These are phyloP conservation scores for Termitomyces sp. DNA, from an alignment of 768 basidiomycete species.

Conservation along the genomic window DNA sequence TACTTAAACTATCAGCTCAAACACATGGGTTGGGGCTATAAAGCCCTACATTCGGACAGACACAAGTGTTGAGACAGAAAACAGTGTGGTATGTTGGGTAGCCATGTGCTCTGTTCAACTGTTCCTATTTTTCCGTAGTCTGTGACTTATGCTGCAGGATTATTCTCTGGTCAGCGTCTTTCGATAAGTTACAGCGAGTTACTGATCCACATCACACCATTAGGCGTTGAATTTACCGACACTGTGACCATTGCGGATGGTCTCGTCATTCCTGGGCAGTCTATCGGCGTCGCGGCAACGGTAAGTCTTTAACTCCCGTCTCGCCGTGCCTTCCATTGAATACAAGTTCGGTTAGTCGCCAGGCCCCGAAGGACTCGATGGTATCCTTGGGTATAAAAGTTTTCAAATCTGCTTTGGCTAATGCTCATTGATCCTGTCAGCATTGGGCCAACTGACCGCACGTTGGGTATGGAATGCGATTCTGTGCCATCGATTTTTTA, in stretches of 20 bases:
- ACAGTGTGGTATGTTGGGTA: conserved; percentile 39
- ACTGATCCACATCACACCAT: background rate
- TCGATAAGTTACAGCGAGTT: background rate
- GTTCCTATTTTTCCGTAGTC: conserved; percentile 25
- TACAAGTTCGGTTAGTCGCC: conserved; percentile 18
- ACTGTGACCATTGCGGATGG: conserved; percentile 45
- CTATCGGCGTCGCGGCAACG: conserved; percentile 55
- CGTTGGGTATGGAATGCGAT: conserved; percentile 27
- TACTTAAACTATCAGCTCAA: too few relatives aligned
- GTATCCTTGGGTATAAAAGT: conserved; percentile 52
- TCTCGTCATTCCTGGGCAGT: conserved; percentile 49
- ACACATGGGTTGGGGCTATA: too few relatives aligned
- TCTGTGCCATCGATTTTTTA: background rate
- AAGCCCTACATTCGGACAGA: conserved; percentile 40
- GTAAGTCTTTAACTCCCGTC: conserved; percentile 8
- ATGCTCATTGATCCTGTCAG: conserved; percentile 24
- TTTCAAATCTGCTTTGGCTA: too few relatives aligned
- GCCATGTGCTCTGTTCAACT: background rate
- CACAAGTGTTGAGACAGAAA: conserved; percentile 40
- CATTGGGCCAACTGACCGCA: conserved; percentile 56
- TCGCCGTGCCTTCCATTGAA: background rate
- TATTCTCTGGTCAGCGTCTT: conserved; percentile 36
- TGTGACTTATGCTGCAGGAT: conserved; percentile 57
- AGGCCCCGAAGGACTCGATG: conserved; percentile 51
- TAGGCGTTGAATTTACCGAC: conserved; percentile 37